Base-by-base conservation (phyloP, 2,329 filamentous ascomycete species). In the Stenocarpella maydis region DNA sequence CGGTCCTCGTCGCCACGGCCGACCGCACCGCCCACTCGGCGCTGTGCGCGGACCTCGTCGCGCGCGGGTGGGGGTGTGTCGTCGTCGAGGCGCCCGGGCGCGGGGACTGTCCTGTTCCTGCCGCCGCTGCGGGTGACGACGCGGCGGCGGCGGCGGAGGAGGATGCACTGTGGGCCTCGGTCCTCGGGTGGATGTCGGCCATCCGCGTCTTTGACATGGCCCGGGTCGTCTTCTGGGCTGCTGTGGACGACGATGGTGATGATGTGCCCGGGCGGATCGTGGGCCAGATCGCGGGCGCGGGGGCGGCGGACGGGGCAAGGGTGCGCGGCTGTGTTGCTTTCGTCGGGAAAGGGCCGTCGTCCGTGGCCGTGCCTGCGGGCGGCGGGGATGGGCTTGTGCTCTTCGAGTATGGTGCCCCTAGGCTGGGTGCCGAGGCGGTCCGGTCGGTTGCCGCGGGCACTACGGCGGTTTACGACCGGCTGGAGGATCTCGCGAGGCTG, bases 81-180 rank as follows among this genome's bases (percentile, higher is more conserved):
- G 85, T 90, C 24, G 84, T 84, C 8, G 90, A 92, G 78, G 89
- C 90, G 68, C 89, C 89, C 0, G 90, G 89, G 0, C 91, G 88
- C 4, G 90, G 88, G 5, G 90, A 92, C 75, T 91, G 86, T 71
- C 90, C 90, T 0, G 88, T 90, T 0, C 87, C 90, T 71, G 82
- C 87, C 26, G 81, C 83, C 0, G 9, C 52, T 71, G 82, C 87
- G 28, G 80, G 83, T 0, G n/a, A n/a, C n/a, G n/a, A n/a, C n/a
- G n/a, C n/a, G n/a, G n/a, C n/a, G n/a, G n/a, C n/a, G n/a, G n/a
- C n/a, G n/a, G n/a, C n/a, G n/a, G n/a, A n/a, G n/a, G n/a, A n/a
- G 83, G 0, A 81, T 87, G 82, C 89, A 3, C 78, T 92, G 43
- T 91, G 88, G 85, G 84, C 84, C 31, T 89, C 86, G 70, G 79